Percentiles rank a stretch among this genome's conserved stretches.
phyloP scores from a whole-genome alignment of 2,329 filamentous ascomycete genomes.

The Cordyceps tenuipes region DNA sequence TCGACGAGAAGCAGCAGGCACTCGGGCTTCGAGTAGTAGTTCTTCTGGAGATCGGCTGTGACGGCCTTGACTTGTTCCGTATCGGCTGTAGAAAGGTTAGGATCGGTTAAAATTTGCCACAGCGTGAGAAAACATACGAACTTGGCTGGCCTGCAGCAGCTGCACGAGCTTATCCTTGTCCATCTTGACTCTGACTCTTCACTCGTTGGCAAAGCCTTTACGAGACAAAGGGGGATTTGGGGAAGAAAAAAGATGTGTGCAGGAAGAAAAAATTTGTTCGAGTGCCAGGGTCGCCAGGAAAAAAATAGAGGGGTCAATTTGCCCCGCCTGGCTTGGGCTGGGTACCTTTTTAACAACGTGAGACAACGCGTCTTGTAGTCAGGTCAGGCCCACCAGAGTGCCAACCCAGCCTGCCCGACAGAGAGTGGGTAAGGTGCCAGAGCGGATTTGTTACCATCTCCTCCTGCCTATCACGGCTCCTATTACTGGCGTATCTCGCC shows the following conservation, averaged over 20 bases:
- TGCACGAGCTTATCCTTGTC: conserved; percentile 67
- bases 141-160: conserved; percentile 79
- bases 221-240: conserved; percentile 1
- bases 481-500: too few relatives aligned
- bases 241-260: conserved; percentile 7
- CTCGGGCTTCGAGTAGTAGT: conserved; percentile 80
- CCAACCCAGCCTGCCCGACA: not conserved
- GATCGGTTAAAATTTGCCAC: conserved; percentile 4
- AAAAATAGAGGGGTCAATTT: conserved; percentile 12
- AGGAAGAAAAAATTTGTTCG: conserved; percentile 2
- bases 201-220: conserved; percentile 6
- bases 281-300: conserved; percentile 11
- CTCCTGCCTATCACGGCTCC: too few relatives aligned
- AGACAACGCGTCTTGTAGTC: not conserved
- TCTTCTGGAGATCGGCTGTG: conserved; percentile 83
- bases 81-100: conserved; percentile 56
- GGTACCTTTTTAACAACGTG: not conserved
- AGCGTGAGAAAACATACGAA: conserved; percentile 53
- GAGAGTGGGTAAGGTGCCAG: too few relatives aligned
- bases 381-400: conserved; percentile 1
- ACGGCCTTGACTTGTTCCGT: conserved; percentile 84
- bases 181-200: conserved; percentile 24
- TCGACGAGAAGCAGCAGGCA: conserved; percentile 82
- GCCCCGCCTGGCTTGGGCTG: conserved; percentile 9
- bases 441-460: too few relatives aligned